Evolutionary conservation across 805 yeast genomes (phyloP), one percentile per base, ranked within the genome.

Genomic region (Saccharomycopsis fibuligera): DNA sequence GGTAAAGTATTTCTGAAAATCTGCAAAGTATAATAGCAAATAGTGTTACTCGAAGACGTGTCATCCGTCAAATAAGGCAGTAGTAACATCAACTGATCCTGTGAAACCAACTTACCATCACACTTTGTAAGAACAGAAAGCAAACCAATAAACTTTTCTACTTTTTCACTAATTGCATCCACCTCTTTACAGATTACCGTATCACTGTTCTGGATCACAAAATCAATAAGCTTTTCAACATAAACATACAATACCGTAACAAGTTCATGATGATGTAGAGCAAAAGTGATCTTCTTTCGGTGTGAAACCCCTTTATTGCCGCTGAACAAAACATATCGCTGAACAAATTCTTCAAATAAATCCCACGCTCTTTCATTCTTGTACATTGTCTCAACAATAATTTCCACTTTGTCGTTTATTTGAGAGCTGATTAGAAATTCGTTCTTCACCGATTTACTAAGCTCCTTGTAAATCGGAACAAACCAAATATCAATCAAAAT

Each of bases 21-120:
- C 45, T 71, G 73, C 47, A 86, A 64, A 2, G 80, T 69, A 53
- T 74, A 71, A 44, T 68, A 72, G 29, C 79, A 69, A 5, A 73
- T 62, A 2, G 67, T 56, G 23, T 65, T 67, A 1, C 71, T 69
- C 2, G 71, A 63, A 1, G 65, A 60, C 2, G 60, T 49, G 17
- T 76, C 82, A 29, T 77, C 76, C 0, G 76, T 62, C 45, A 88
- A 59, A 58, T 74, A 81, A 0, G 88, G 85, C 57, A 79, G 81
- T n/a, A 88, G 61, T 0, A 83, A 66, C 2, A 75, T 62, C 22
- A 88, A 68, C 53, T 85, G 88, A 45, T 83, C 84, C 54, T 82
- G 90, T 0, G 73, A 67, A 21, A 87, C 69, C 36, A 85, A 68
- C 1, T 68, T 58, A 0, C 74, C 72, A 44, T 75, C 75, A 48